phyloP scores from a whole-genome alignment of 805 yeast genomes.

The Candida silvatica region DNA sequence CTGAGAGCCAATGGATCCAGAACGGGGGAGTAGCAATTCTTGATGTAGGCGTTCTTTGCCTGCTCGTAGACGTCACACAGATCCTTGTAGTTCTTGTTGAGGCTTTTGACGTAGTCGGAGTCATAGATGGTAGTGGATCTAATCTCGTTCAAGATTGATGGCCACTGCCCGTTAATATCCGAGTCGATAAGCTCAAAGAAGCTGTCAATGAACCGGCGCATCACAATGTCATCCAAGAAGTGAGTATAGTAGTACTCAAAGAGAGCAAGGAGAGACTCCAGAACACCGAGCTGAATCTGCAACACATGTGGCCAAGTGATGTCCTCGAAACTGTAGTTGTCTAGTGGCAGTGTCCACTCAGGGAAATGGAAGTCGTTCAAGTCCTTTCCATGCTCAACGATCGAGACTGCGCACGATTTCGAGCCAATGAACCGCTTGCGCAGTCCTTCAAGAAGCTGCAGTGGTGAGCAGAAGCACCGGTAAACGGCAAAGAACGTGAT shows the following conservation, averaged over 20 bases:
- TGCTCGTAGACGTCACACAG: slow-evolving; percentile 44
- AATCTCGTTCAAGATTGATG: slow-evolving; percentile 22
- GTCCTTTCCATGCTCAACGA: slow-evolving; percentile 17
- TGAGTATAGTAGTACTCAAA: slow-evolving; percentile 67
- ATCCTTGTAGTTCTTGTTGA: slow-evolving; percentile 14
- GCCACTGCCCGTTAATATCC: slow-evolving; percentile 50
- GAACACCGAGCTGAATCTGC: slow-evolving; percentile 72
- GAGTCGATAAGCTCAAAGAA: slow-evolving; percentile 60
- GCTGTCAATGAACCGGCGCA: slow-evolving; percentile 53
- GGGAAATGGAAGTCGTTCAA: slow-evolving; percentile 26
- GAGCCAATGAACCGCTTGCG: slow-evolving; percentile 54
- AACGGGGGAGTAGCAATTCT: slow-evolving; percentile 60
- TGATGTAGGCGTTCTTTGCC: slow-evolving; percentile 61
- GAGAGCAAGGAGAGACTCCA: slow-evolving; percentile 67
- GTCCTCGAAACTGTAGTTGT: slow-evolving; percentile 29
- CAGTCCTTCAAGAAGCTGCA: slow-evolving; percentile 41
- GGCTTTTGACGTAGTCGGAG: slow-evolving; percentile 10
- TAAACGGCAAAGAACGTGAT: slow-evolving; percentile 64
- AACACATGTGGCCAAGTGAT: slow-evolving; percentile 61
- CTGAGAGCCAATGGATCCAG: slow-evolving; percentile 30
- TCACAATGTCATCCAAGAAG: slow-evolving; percentile 58
- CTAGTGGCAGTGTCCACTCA: slow-evolving; percentile 42
- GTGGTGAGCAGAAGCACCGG: slow-evolving; percentile 56
- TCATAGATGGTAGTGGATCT: slow-evolving; percentile 12
- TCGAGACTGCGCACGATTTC: slow-evolving; percentile 49